Conservation (phyloP, 306 rosid species). For the Heteromeles arbutifolia region DNA sequence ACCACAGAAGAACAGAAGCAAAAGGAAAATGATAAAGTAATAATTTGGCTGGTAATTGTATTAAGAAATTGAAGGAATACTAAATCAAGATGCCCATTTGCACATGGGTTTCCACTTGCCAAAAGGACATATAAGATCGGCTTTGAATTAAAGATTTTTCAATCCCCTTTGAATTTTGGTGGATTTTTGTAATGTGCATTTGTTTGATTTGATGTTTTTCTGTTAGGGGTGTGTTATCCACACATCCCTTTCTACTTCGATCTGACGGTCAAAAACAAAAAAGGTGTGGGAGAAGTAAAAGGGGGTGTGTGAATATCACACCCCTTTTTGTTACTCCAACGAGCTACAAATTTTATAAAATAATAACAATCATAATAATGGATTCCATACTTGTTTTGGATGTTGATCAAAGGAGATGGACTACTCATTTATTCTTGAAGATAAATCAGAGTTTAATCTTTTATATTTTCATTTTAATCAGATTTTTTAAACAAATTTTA, state of each 20-base stretch:
- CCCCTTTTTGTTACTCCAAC: conserved; percentile 13
- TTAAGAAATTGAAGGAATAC: conserved; percentile 9
- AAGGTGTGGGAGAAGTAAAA: no score
- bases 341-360: conserved; percentile 2
- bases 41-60: not conserved
- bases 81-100: conserved; percentile 12
- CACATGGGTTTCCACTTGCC: conserved; percentile 40
- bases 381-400: not conserved
- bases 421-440: no score
- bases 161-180: not conserved
- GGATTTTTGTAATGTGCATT: conserved; percentile 17
- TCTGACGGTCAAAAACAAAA: no score
- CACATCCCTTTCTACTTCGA: no score
- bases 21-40: not conserved
- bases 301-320: no score
- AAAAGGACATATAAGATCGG: conserved; percentile 23
- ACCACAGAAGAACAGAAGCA: conserved; percentile 21
- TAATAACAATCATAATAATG: not conserved
- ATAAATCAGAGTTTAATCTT: no score
- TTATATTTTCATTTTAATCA: no score
- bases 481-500: no score
- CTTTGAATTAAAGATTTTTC: not conserved
- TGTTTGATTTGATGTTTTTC: conserved; percentile 13
- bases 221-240: no score
- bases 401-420: not conserved